Conservation (phyloP, 176 grass and related monocot genomes). For the Triticum urartu region DNA sequence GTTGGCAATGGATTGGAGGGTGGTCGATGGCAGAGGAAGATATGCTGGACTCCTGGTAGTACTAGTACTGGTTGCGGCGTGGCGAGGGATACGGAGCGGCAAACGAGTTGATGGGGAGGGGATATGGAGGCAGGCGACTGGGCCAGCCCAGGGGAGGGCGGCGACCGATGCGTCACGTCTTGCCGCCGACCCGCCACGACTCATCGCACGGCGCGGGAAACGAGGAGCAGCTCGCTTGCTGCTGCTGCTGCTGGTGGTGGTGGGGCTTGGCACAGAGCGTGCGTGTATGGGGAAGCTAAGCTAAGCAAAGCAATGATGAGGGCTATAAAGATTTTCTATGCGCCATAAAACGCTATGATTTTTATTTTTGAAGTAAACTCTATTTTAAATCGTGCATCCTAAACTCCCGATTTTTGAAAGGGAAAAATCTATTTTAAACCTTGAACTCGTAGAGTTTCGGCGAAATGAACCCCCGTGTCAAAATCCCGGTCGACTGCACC, state of each 20-base stretch:
- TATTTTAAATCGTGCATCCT: no score
- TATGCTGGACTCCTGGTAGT: background rate
- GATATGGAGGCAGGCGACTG: background rate
- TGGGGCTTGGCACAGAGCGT: background rate
- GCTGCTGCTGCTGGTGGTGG: background rate
- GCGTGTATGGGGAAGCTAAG: background rate
- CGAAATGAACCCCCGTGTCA: no score
- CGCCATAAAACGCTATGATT: background rate
- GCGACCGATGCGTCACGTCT: slow-evolving; percentile 13
- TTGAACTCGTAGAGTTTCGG: no score
- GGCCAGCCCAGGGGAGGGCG: background rate
- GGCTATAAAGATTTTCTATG: no score
- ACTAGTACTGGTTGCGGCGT: background rate
- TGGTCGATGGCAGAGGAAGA: background rate
- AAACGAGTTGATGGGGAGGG: background rate
- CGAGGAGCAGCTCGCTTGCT: background rate
- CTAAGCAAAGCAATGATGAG: background rate
- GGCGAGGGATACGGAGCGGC: background rate
- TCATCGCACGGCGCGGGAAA: background rate
- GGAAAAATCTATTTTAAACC: no score
- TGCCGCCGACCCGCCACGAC: background rate
- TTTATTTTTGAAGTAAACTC: no score
- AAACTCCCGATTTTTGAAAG: no score
- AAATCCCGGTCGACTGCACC: no score
- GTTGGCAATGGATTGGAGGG: background rate